Base-by-base conservation (phyloP, 768 basidiomycete genomes). In the Russula virescens region DNA sequence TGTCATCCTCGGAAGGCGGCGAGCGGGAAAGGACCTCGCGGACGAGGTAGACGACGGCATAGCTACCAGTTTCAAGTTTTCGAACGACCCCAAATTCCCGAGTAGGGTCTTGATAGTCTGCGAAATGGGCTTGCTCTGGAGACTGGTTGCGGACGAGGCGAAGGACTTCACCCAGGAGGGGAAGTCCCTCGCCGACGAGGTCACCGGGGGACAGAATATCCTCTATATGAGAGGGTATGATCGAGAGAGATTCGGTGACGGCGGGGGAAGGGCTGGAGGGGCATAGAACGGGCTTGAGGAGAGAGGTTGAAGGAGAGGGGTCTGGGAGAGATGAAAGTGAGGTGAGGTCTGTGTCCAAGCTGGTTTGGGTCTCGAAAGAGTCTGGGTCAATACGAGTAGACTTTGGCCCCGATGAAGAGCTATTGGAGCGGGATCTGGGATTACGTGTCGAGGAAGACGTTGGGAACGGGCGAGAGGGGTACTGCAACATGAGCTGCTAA, bases 21-120 rank as follows among this genome's bases (percentile, higher is more conserved):
- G 68, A 55, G 55, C 76, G 78, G 18, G 72, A 75, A 28, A 81
- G 67, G 40, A 89, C 81, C 74, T 91, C 88, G 52, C 84, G 83
- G 26, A 97, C 94, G 63, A 93, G 86, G 73, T 97, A 98, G 59
- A 97, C 94, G 69, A 94, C 89, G 19, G 94, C 94, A 72, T 96
- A 97, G 65, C 87, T 89, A 68, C 94, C 94, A 0, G 89, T 86
- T 53, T 94, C 94, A 56, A 96, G 83, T 65, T 84, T 84, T 60
- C 89, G 79, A 68, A 95, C 83, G 72, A 98, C 93, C 76, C 93
- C 83, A 64, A 95, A 93, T 67, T 86, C 84, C 23, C 74, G 77
- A 19, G 85, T 86, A 21, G 84, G 83, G 60, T 79, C 78, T 63
- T 70, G 70, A 62, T 77, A 73, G 61, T 78, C 70, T 55, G 75